A percentile compares a stretch with the other conserved stretches of the same genome.
Evolutionary conservation across 2,329 filamentous ascomycete genomes (phyloP).

Genomic region (Camillea tinctor): DNA sequence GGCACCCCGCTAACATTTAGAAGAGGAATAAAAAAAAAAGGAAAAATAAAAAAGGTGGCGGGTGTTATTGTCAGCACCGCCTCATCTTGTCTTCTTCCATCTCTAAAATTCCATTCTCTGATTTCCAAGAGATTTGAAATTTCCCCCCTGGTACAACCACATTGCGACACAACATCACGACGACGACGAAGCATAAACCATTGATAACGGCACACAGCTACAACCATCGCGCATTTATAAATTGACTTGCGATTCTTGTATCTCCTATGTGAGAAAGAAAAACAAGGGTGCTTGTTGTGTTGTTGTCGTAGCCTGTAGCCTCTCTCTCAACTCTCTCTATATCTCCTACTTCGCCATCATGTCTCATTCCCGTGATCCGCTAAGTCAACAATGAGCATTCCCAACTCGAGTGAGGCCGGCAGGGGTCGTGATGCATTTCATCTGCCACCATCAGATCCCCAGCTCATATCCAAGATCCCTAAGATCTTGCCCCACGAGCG

Average conservation of each 20-base stretch:
- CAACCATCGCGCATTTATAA: neutral
- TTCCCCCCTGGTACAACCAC: neutral
- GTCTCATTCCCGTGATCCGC: slow-evolving; percentile 18
- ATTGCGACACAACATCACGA: neutral
- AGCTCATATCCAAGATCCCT: slow-evolving; percentile 49
- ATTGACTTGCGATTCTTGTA: neutral
- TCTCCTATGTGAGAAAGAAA: neutral
- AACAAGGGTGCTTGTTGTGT: no score
- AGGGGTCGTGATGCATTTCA: slow-evolving; percentile 27
- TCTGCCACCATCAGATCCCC: slow-evolving; percentile 30
- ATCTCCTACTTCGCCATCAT: slow-evolving; percentile 16
- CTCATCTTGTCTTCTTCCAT: neutral
- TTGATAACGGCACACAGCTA: neutral
- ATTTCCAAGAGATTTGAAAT: neutral
- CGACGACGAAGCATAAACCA: neutral
- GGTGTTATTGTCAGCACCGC: neutral
- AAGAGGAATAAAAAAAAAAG: no score
- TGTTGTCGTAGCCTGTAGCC: neutral
- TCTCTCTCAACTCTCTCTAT: no score
- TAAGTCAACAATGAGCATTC: slow-evolving; percentile 28
- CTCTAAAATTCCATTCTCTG: neutral
- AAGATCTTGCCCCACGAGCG: slow-evolving; percentile 65
- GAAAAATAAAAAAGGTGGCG: neutral
- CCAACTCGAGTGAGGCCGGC: slow-evolving; percentile 30
- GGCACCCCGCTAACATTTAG: no score